phyloP scores from a whole-genome alignment of 495 filamentous ascomycete species.

The Chaetomium fimeti region DNA sequence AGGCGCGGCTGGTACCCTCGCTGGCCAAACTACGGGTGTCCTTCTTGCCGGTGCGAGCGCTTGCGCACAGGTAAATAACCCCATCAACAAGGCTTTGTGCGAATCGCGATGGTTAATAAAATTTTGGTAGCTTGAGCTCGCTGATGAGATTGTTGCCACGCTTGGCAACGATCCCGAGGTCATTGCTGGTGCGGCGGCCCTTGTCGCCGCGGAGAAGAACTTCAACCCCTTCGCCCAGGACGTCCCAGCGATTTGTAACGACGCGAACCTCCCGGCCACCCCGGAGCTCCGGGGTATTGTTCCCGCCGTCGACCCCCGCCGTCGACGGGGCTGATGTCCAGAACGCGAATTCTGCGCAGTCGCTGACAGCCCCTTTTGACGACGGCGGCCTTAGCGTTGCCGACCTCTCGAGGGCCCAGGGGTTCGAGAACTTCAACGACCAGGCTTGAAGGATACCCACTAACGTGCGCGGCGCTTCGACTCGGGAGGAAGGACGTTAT shows the following conservation, averaged over 20 bases:
- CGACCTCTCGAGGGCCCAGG: slow-evolving; percentile 50
- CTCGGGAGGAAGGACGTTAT: neutral
- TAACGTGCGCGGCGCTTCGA: neutral
- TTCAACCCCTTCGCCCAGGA: slow-evolving; percentile 59
- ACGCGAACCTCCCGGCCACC: slow-evolving; percentile 55
- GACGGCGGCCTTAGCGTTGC: slow-evolving; percentile 55
- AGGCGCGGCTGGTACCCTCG: slow-evolving; percentile 55
- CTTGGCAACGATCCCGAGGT: slow-evolving; percentile 53
- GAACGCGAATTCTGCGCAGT: slow-evolving; percentile 53
- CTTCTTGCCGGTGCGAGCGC: slow-evolving; percentile 57
- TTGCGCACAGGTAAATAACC: slow-evolving; percentile 49
- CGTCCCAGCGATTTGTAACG: slow-evolving; percentile 57
- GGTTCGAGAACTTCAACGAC: slow-evolving; percentile 55
- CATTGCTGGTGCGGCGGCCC: slow-evolving; percentile 56
- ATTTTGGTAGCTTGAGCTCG: slow-evolving; percentile 52
- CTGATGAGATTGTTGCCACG: slow-evolving; percentile 56
- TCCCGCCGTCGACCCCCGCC: slow-evolving; percentile 59
- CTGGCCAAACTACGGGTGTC: slow-evolving; percentile 50
- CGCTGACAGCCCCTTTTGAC: slow-evolving; percentile 47
- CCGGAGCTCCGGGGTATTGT: slow-evolving; percentile 57
- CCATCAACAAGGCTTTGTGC: neutral
- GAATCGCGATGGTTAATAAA: neutral
- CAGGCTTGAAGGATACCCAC: slow-evolving; percentile 26
- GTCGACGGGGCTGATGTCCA: slow-evolving; percentile 53
- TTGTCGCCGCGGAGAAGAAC: slow-evolving; percentile 67